A percentile compares a stretch with the other conserved stretches of the same genome.
Conservation (phyloP, 1,284 basidiomycete species). For the Butyriboletus appendiculatus region DNA sequence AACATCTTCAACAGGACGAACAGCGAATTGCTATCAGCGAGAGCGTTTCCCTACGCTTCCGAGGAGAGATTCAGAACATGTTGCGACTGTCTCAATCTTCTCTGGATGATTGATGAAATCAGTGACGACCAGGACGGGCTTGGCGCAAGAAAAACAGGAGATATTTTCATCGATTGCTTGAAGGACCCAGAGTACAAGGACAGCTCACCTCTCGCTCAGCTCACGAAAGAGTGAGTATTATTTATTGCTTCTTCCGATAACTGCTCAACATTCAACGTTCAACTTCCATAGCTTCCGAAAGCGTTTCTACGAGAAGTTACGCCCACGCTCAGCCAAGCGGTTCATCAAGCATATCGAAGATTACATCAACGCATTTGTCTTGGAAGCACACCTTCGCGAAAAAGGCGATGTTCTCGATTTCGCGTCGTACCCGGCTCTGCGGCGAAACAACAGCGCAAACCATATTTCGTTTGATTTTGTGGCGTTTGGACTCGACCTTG, state of each 20-base stretch:
- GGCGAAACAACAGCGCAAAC: conserved; percentile 67
- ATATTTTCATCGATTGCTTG: conserved; percentile 55
- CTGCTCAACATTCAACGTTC: background rate
- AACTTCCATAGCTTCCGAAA: conserved; percentile 47
- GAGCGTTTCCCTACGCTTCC: conserved; percentile 60
- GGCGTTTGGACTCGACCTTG: conserved; percentile 59
- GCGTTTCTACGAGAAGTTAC: conserved; percentile 47
- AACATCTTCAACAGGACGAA: conserved; percentile 60
- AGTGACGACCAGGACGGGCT: conserved; percentile 64
- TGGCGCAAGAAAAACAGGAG: conserved; percentile 55
- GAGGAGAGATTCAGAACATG: conserved; percentile 59
- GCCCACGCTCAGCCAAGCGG: conserved; percentile 44
- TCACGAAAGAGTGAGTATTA: conserved; percentile 60
- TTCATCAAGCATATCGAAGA: conserved; percentile 55
- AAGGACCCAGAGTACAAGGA: conserved; percentile 53
- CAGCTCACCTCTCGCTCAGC: conserved; percentile 52
- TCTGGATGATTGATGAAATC: conserved; percentile 71
- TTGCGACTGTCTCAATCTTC: conserved; percentile 65
- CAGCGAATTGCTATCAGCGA: conserved; percentile 63
- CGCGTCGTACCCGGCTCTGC: conserved; percentile 52
- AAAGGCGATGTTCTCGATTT: conserved; percentile 52
- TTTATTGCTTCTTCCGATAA: background rate
- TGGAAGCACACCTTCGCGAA: conserved; percentile 63
- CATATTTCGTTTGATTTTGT: conserved; percentile 63
- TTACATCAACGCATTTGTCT: conserved; percentile 57